These are phyloP conservation scores for Megacollybia marginata DNA, from an alignment of 768 basidiomycete genomes.

Conservation along the genomic window DNA sequence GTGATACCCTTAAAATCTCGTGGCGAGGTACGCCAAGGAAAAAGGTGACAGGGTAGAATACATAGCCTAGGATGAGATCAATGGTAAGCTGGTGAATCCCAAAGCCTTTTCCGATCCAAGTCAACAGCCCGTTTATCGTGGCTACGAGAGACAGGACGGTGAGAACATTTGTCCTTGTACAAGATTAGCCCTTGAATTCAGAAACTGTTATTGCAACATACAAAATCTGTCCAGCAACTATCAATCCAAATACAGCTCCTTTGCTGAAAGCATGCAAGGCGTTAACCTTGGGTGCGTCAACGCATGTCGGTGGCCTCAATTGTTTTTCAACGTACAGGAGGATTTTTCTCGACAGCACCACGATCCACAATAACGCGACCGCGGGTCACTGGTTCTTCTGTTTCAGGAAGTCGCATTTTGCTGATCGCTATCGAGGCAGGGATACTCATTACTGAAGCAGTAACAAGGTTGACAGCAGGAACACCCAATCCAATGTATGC, in stretches of 20 bases:
- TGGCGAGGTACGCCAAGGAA: slow-evolving; percentile 68
- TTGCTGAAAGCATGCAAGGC: slow-evolving; percentile 84
- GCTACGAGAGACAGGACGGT: slow-evolving; percentile 81
- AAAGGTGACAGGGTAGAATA: slow-evolving; percentile 85
- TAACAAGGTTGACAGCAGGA: slow-evolving; percentile 72
- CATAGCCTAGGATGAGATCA: slow-evolving; percentile 77
- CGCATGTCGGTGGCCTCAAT: neutral
- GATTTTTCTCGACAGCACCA: slow-evolving; percentile 47
- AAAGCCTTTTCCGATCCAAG: slow-evolving; percentile 85
- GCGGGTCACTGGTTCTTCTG: slow-evolving; percentile 80
- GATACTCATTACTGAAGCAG: slow-evolving; percentile 91
- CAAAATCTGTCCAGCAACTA: slow-evolving; percentile 86
- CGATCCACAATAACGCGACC: slow-evolving; percentile 77
- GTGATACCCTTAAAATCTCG: slow-evolving; percentile 79
- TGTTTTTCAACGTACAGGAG: slow-evolving; percentile 34
- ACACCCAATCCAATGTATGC: slow-evolving; percentile 80
- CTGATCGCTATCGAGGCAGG: slow-evolving; percentile 91
- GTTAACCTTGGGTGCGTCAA: slow-evolving; percentile 40
- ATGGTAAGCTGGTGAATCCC: slow-evolving; percentile 78
- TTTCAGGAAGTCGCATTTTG: slow-evolving; percentile 80
- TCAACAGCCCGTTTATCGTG: slow-evolving; percentile 75
- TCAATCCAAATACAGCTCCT: slow-evolving; percentile 78
- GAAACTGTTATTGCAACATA: slow-evolving; percentile 24
- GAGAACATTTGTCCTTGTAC: slow-evolving; percentile 65
- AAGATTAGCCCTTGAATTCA: slow-evolving; percentile 6